Evolutionary conservation across 495 filamentous ascomycete species (phyloP).

Genomic region (Podospora sp.): DNA sequence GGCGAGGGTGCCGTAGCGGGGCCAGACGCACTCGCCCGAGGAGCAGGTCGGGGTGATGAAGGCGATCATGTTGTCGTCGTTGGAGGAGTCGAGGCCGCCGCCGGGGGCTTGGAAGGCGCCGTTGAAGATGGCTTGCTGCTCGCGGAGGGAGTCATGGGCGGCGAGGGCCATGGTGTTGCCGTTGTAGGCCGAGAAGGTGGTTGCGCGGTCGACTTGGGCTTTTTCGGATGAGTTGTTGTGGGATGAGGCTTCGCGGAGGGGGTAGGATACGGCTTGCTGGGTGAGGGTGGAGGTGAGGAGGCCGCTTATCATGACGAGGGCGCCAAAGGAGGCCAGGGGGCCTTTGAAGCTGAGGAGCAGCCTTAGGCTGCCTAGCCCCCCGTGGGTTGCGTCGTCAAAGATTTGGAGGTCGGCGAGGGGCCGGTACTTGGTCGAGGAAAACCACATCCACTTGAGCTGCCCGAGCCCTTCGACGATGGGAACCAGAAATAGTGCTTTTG

Average conservation of each 20-base stretch:
- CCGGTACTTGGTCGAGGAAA: conserved; percentile 28
- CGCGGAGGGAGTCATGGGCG: conserved; percentile 31
- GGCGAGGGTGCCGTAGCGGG: conserved; percentile 44
- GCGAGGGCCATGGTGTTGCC: conserved; percentile 18
- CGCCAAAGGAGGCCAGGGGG: conserved; percentile 40
- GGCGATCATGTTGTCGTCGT: too few relatives aligned
- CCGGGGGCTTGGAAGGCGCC: conserved; percentile 38
- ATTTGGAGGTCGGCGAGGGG: conserved; percentile 44
- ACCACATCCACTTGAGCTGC: conserved; percentile 54
- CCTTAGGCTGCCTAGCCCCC: conserved; percentile 39
- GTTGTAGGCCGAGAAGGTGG: conserved; percentile 19
- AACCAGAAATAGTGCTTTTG: conserved; percentile 43
- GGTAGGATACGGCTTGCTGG: conserved; percentile 45
- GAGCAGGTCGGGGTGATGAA: conserved; percentile 33
- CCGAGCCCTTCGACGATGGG: conserved; percentile 42
- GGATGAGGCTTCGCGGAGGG: conserved; percentile 33
- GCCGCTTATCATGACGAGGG: conserved; percentile 41
- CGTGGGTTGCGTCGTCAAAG: conserved; percentile 48
- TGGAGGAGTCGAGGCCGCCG: too few relatives aligned
- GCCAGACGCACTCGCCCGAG: conserved; percentile 49
- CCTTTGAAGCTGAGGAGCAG: conserved; percentile 36
- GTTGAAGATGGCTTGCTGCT: conserved; percentile 41
- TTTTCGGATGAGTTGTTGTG: conserved; percentile 37
- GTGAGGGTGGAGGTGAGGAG: conserved; percentile 46
- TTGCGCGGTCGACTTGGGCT: conserved; percentile 30